Evolutionary conservation across 1,284 basidiomycete species (phyloP).

Genomic region (Ganoderma multipileum): DNA sequence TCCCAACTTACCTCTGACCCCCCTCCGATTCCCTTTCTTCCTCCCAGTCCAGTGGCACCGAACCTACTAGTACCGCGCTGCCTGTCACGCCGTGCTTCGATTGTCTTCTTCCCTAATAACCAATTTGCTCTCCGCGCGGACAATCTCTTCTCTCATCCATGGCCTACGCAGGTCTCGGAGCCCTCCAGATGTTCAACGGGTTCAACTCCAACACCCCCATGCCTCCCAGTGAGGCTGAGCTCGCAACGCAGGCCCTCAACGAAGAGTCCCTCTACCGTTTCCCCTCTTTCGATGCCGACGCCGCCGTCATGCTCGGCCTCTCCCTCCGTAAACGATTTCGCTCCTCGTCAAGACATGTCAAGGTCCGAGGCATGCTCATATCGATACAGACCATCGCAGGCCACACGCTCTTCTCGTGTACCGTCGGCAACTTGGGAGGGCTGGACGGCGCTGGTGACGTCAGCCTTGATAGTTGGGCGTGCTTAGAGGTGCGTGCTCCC

Average conservation of each 20-base stretch:
- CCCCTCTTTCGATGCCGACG: constrained; percentile 72
- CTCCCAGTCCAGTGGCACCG: background rate
- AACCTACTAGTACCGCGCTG: background rate
- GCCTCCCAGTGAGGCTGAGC: constrained; percentile 70
- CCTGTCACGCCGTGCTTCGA: background rate
- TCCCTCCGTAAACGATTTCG: constrained; percentile 83
- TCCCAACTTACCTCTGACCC: background rate
- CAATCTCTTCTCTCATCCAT: constrained; percentile 2
- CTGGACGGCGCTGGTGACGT: constrained; percentile 72
- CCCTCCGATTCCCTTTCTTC: background rate
- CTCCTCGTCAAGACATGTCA: constrained; percentile 69
- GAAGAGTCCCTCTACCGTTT: constrained; percentile 77
- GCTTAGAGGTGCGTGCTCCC: constrained; percentile 55
- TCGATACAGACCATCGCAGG: constrained; percentile 80
- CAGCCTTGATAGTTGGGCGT: constrained; percentile 79
- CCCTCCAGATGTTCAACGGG: constrained; percentile 53
- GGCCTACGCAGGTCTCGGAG: constrained; percentile 10
- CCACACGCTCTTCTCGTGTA: constrained; percentile 80
- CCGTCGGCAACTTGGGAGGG: constrained; percentile 78
- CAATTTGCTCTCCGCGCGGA: background rate
- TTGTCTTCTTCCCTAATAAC: background rate
- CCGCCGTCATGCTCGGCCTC: constrained; percentile 81
- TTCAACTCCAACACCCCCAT: constrained; percentile 55
- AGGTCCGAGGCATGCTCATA: constrained; percentile 80
- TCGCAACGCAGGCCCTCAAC: constrained; percentile 70